Percentiles rank a stretch among this genome's conserved stretches.
These are phyloP conservation scores for Mastigamoeba balamuthi DNA, from an alignment of 78 protist genomes.

Conservation along the genomic window DNA sequence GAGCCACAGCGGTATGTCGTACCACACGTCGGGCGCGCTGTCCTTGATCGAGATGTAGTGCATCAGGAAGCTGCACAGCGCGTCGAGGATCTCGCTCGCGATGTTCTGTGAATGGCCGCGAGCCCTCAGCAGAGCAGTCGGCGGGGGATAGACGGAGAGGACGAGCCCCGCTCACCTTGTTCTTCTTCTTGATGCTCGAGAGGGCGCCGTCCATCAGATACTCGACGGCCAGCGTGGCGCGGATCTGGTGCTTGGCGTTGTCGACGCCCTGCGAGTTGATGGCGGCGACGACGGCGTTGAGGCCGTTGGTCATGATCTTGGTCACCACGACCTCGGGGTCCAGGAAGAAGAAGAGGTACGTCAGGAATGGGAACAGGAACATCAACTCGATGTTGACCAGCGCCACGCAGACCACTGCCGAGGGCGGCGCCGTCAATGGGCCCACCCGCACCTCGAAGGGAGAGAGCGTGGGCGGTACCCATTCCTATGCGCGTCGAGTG, in stretches of 20 bases:
- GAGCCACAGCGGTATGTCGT: neutral
- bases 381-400: neutral
- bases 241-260: neutral
- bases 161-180: too few species aligned
- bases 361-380: slow-evolving; percentile 3
- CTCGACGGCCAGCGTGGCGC: neutral
- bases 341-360: neutral
- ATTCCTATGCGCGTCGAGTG: neutral
- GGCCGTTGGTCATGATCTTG: neutral
- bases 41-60: neutral
- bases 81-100: neutral
- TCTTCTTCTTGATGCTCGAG: neutral
- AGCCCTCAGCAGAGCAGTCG: neutral
- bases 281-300: neutral
- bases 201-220: neutral
- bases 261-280: neutral
- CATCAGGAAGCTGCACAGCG: slow-evolving; percentile 8
- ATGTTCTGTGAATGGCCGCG: neutral
- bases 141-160: too few species aligned
- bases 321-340: slow-evolving; percentile 5
- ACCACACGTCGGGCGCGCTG: neutral
- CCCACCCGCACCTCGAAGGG: too few species aligned
- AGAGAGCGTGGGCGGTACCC: too few species aligned
- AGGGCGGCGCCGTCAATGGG: too few species aligned
- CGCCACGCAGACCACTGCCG: neutral